phyloP scores from a whole-genome alignment of 2,329 filamentous ascomycete species.

The Dendryphion nanum region DNA sequence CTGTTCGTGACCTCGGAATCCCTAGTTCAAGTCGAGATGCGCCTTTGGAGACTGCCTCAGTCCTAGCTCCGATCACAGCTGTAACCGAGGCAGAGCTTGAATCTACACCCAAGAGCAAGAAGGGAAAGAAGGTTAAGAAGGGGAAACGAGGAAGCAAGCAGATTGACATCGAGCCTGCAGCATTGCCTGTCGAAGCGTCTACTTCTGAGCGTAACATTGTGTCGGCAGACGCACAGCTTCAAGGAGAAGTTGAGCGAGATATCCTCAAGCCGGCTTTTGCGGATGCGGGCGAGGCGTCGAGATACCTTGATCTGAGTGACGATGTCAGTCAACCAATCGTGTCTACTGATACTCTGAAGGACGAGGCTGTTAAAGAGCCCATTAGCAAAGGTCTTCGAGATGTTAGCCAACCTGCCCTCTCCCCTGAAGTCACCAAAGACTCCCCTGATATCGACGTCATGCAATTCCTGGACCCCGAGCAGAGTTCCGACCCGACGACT shows the following conservation, averaged over 20 bases:
- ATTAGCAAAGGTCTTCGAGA: too few species aligned
- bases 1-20: too few species aligned
- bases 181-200: background rate
- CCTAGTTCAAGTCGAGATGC: too few species aligned
- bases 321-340: background rate
- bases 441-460: too few species aligned
- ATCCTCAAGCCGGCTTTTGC: constrained; percentile 20
- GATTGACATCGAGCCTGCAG: constrained; percentile 8
- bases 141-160: constrained; percentile 21
- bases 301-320: constrained; percentile 10
- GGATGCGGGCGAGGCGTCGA: constrained; percentile 7
- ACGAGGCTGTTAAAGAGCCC: too few species aligned
- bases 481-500: too few species aligned
- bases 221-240: background rate
- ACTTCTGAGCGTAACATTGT: background rate
- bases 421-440: too few species aligned
- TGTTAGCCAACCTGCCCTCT: too few species aligned
- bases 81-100: constrained; percentile 2
- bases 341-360: background rate
- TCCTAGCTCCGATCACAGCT: background rate
- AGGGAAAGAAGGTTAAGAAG: constrained; percentile 33
- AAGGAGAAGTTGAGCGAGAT: constrained; percentile 16
- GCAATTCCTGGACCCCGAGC: too few species aligned
- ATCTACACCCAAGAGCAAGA: constrained; percentile 22
- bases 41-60: background rate